Evolutionary conservation across 371 early-diverging fungal genomes (phyloP).

Genomic region (Umbelopsis sp.): DNA sequence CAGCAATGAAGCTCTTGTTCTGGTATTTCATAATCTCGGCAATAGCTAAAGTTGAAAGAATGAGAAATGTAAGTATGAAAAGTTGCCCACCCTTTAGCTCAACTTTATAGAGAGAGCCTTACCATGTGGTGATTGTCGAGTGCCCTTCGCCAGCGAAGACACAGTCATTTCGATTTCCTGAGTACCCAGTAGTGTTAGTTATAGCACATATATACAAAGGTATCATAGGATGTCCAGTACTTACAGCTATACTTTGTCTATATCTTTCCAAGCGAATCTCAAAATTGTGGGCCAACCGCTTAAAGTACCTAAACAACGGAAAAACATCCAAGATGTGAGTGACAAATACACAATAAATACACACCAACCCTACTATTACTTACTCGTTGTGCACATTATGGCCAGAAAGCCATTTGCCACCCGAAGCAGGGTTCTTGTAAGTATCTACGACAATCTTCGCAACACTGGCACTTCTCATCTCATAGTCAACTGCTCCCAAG

Average conservation of each 20-base stretch:
- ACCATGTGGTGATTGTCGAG: conserved; percentile 13
- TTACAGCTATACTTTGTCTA: conserved; percentile 16
- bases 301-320: not conserved
- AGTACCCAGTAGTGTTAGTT: no score
- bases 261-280: conserved; percentile 17
- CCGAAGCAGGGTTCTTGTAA: conserved; percentile 13
- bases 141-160: conserved; percentile 19
- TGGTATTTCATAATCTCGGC: conserved; percentile 63
- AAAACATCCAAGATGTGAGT: not conserved
- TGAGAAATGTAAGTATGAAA: not conserved
- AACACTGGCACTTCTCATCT: conserved; percentile 15
- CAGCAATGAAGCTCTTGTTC: conserved; percentile 64
- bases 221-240: not conserved
- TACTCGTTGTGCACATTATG: conserved; percentile 16
- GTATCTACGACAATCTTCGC: conserved; percentile 12
- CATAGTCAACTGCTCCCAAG: conserved; percentile 11
- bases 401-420: conserved; percentile 14
- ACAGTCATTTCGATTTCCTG: conserved; percentile 19
- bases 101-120: no score
- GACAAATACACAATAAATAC: no score
- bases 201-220: not conserved
- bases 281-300: conserved; percentile 15
- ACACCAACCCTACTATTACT: not conserved
- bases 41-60: conserved; percentile 22
- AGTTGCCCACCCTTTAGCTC: not conserved